Base-by-base conservation (phyloP, 2,329 filamentous ascomycete species). In the Alternaria conjuncta region DNA sequence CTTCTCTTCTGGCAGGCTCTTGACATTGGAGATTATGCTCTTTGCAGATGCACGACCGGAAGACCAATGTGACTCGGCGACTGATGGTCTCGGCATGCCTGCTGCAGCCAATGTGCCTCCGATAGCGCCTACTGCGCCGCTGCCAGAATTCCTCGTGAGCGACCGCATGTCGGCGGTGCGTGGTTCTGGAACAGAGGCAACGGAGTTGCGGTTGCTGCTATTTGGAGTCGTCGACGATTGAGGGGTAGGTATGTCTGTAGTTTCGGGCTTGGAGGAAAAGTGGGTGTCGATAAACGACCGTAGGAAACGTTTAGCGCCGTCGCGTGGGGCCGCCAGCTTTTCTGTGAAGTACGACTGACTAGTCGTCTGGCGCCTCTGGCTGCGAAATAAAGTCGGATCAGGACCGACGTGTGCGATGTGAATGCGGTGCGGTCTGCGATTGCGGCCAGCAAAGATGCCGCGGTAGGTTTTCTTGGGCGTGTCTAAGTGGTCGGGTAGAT, bases 391-490 rank as follows among this genome's bases (percentile, higher is more conserved):
- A 45, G 68, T 73, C n/a, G 78, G 77, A 57, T 83, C 84, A 75
- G 64, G 82, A 46, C 77, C 82, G 66, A 84, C 86, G 60, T 82
- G 83, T 62, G 81, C 81, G 63, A 88, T 87, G 74, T 86, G 84
- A 64, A 88, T 87, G 45, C 85, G 86, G 69, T 87, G 85, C 46
- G 85, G 86, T 72, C 86, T 81, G 67, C 85, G 83, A 62, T 78
- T 83, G 68, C 86, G 83, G 60, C 82, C 82, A 71, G 84, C 83
- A 73, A 86, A 87, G 68, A 83, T 63, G 64, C 75, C 73, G 46
- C 69, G 74, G 32, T 72, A 71, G 32, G 70, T 58, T 32, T 66
- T 68, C 32, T 64, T 59, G 30, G 75, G 70, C 20, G 75, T 70
- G 68, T 70, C 67, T 20, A 76, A 67, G 53, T 79, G 73, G 53